These are phyloP conservation scores for Trichoderma sp. DNA, from an alignment of 2,329 filamentous ascomycete species.

Conservation along the genomic window DNA sequence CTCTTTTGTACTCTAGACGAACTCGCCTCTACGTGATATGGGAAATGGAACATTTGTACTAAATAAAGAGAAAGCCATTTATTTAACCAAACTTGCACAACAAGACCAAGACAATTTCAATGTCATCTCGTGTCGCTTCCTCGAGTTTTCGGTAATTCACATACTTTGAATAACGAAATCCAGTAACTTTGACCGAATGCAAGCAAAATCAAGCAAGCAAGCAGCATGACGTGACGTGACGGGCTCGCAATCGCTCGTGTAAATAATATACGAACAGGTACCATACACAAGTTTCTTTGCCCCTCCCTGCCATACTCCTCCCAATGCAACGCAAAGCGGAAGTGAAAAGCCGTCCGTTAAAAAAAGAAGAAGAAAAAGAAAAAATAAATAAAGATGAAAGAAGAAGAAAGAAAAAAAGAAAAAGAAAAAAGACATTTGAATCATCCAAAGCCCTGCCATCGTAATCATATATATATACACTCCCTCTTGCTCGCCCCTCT, in stretches of 20 bases:
- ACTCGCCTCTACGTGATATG: conserved; percentile 12
- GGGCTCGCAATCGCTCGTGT: neutral
- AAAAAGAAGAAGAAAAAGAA: neutral
- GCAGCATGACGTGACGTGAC: neutral
- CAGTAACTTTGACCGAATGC: too few relatives aligned
- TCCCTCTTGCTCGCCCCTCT: neutral
- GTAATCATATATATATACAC: conserved; percentile 1
- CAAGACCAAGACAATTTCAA: neutral
- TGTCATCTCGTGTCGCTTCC: neutral
- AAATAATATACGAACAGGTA: neutral
- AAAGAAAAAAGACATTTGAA: neutral
- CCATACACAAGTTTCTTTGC: neutral
- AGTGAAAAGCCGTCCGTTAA: neutral
- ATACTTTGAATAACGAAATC: neutral
- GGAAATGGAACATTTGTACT: neutral
- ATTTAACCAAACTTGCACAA: too few relatives aligned
- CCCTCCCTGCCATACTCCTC: neutral
- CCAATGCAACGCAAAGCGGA: neutral
- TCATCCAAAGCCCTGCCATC: neutral
- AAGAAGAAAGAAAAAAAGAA: neutral
- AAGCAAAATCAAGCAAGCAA: neutral
- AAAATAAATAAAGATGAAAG: neutral
- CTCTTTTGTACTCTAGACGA: conserved; percentile 15
- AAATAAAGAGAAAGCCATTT: neutral
- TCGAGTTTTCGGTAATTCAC: neutral